Evolutionary conservation across 2,329 filamentous ascomycete genomes (phyloP), one percentile per base, ranked within the genome.

Genomic region (Ophiostoma sp.): DNA sequence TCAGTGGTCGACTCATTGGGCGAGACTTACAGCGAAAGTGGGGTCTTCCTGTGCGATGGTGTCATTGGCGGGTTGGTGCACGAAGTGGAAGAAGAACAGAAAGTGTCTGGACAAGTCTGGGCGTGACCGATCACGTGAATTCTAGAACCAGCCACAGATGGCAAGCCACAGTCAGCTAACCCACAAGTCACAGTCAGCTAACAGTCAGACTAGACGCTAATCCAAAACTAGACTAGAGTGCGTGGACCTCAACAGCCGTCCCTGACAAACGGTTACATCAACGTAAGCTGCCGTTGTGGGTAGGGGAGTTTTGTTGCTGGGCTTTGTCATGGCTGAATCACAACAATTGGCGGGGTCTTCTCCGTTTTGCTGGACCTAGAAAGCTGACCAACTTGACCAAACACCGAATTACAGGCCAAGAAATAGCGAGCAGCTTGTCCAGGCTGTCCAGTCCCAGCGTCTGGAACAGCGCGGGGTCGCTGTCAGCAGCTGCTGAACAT

Each of bases 271-370:
- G 28, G 39, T 76, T 74, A 73, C 71, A 66, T 75, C 73, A 75
- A 72, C 75, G 59, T 42, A 33, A 59, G 28, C 55, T 33, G 55
- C 28, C 28, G 55, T 59, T 33, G 25, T 17, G n/a, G 7, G 22
- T 25, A 17, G 39, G 45, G 9, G 22, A 12, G 19, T 3, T 6
- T 17, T 25, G n/a, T 11, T 19, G n/a, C 50, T 19, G 45, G 6
- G 68, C 64, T 76, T 76, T 75, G 75, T 76, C 70, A 76, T 76
- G 68, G 74, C 72, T 76, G 74, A 76, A 70, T 75, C 73, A 74
- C 45, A 22, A 17, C 15, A 2, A 5, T 25, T n/a, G n/a, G n/a
- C n/a, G n/a, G n/a, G n/a, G n/a, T n/a, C n/a, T n/a, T n/a, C n/a
- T n/a, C n/a, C n/a, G n/a, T n/a, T n/a, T n/a, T n/a, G n/a, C n/a